phyloP scores from a whole-genome alignment of 345 rosid species.

The Pseudoturritis turrita region DNA sequence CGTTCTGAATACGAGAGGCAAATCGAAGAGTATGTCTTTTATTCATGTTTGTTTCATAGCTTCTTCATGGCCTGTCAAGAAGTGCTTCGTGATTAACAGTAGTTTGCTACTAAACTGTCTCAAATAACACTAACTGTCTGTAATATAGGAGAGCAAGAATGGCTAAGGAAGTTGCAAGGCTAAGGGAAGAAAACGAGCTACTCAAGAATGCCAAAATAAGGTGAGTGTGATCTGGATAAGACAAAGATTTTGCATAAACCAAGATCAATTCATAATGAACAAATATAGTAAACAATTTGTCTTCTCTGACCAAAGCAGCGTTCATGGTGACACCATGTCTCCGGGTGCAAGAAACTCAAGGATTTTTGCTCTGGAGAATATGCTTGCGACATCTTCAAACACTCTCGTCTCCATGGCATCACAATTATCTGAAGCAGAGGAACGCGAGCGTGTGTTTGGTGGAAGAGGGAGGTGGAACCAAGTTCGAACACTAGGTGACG shows the following conservation, averaged over 20 bases:
- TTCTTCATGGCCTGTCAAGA: not conserved
- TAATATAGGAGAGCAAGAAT: constrained; percentile 78
- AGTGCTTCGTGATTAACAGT: not conserved
- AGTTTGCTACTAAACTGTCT: not conserved
- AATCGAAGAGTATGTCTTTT: constrained; percentile 79
- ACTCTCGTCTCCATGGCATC: constrained; percentile 95
- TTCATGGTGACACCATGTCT: constrained; percentile 56
- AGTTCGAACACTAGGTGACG: constrained; percentile 82
- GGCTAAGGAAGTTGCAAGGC: constrained; percentile 76
- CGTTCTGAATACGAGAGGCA: constrained; percentile 88
- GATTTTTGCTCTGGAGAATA: constrained; percentile 89
- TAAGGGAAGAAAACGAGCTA: constrained; percentile 71
- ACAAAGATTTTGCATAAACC: not conserved
- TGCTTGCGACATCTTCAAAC: constrained; percentile 87
- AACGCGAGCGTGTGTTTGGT: constrained; percentile 76
- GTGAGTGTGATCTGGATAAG: constrained; percentile 35
- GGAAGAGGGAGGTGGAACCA: constrained; percentile 99
- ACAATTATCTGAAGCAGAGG: constrained; percentile 96
- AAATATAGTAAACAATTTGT: constrained; percentile 10
- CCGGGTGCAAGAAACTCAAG: constrained; percentile 98
- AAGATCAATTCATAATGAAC: not conserved
- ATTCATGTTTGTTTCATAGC: constrained; percentile 4
- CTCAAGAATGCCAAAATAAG: constrained; percentile 55
- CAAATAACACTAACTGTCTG: constrained; percentile 5
- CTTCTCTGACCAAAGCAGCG: constrained; percentile 41